Evolutionary conservation across 371 early-diverging fungal genomes (phyloP).

Genomic region (Smittium culicis): DNA sequence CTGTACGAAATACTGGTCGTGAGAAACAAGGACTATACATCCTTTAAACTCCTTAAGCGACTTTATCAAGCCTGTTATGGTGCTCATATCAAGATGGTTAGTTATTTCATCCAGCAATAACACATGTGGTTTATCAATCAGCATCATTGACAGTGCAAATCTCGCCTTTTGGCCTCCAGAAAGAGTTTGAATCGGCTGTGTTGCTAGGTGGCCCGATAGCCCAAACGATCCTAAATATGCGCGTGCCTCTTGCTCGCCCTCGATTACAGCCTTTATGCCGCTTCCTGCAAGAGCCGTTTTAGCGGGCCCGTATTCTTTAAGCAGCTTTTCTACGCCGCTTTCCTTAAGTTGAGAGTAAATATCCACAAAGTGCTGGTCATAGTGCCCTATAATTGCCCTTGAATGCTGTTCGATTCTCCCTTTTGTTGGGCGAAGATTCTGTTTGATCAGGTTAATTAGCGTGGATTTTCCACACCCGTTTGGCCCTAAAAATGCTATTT

Average conservation of each 20-base stretch:
- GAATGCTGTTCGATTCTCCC: constrained; percentile 79
- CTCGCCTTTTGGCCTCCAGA: constrained; percentile 92
- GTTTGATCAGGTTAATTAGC: constrained; percentile 57
- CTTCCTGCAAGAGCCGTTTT: constrained; percentile 66
- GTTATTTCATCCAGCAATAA: constrained; percentile 97
- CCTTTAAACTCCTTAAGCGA: constrained; percentile 86
- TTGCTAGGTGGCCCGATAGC: constrained; percentile 78
- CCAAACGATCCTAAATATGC: constrained; percentile 85
- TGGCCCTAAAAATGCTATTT: constrained; percentile 90
- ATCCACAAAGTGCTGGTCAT: constrained; percentile 95
- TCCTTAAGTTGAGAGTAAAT: constrained; percentile 58
- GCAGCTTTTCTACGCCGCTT: constrained; percentile 19
- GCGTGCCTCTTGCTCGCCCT: constrained; percentile 47
- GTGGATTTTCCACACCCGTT: constrained; percentile 90
- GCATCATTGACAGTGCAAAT: constrained; percentile 88
- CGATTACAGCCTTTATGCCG: constrained; percentile 54
- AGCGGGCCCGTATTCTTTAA: constrained; percentile 58
- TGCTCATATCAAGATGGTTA: constrained; percentile 83
- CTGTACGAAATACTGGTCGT: constrained; percentile 95
- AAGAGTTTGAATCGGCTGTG: constrained; percentile 70
- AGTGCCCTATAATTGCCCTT: constrained; percentile 84
- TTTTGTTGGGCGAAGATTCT: constrained; percentile 57
- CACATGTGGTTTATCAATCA: constrained; percentile 76
- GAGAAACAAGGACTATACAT: constrained; percentile 94
- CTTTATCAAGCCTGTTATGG: constrained; percentile 90